Evolutionary conservation across 352 stramenopile genomes (phyloP), one percentile per base, ranked within the genome.

Genomic region (Plasmopara muralis): DNA sequence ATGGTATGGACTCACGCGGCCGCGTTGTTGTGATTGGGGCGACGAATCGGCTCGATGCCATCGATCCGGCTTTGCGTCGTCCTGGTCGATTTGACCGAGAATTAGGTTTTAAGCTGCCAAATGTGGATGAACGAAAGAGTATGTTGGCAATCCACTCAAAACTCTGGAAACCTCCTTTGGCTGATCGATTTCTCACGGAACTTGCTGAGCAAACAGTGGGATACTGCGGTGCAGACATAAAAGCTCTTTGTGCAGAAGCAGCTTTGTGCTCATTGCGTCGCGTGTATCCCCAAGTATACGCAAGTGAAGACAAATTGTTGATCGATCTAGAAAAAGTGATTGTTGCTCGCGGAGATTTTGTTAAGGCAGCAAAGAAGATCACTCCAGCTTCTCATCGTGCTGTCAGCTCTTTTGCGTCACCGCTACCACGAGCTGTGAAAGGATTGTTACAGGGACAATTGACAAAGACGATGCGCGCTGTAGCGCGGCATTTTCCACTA

Each of bases 1-100:
- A 97, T 46, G 90, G 90, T 6, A 85, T 94, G 62, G 79, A 92
- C 50, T 71, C 71, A 0, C 79, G 83, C 14, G 81, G 79, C 43
- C 91, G 93, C 28, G 95, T 99, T 1, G 78, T 99, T 20, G 95
- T 99, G n/a, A 92, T 99, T 50, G 97, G 87, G 13, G 97, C 97
- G 5, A 99, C 97, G 0, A 99, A 99, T 60, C 81, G 96, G n/a
- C 74, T 97, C 6, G 88, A 96, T 64, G 85, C 85, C 3, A 93
- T 99, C 34, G 96, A 99, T 66, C 83, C 89, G 6, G 96, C 96
- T 10, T 64, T 99, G 25, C 76, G 97, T 31, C 76, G 96, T 33
- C 93, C 95, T 9, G 95, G 95, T 13, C 86, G 91, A 0, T 97
- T 97, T 47, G 91, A 97, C 60, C 82, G 90, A 40, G 86, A 97